These are phyloP conservation scores for Apiosordaria backusii DNA, from an alignment of 495 filamentous ascomycete genomes.

Conservation along the genomic window DNA sequence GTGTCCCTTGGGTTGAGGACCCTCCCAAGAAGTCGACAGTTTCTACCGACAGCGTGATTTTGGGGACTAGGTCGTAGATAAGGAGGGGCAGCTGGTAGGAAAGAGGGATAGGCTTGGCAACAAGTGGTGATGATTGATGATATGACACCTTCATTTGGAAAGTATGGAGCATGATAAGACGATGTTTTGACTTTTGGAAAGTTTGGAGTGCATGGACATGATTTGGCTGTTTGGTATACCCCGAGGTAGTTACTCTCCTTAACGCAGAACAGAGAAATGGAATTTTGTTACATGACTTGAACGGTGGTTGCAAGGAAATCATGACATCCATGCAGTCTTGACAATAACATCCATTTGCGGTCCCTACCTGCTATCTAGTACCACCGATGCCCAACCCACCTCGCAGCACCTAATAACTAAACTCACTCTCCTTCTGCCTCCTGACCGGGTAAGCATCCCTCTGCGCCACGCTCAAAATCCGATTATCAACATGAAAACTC, in stretches of 20 bases:
- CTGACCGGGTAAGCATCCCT: neutral
- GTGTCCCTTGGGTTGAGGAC: slow-evolving; percentile 21
- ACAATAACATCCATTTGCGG: no score
- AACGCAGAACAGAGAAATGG: neutral
- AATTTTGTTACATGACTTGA: neutral
- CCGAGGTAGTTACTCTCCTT: neutral
- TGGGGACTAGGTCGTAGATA: neutral
- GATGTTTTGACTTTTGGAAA: neutral
- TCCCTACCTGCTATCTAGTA: no score
- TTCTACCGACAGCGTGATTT: neutral
- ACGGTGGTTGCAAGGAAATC: no score
- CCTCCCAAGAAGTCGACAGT: slow-evolving; percentile 3
- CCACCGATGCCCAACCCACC: no score
- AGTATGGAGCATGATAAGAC: neutral
- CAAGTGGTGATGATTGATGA: neutral
- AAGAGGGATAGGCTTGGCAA: neutral
- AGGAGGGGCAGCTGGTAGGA: neutral
- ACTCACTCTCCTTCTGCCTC: no score
- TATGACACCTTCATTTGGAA: neutral
- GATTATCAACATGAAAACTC: neutral
- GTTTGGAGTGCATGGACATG: no score
- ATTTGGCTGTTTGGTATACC: neutral
- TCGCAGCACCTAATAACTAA: no score
- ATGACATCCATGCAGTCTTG: no score
- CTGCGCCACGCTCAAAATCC: neutral